Evolutionary conservation across 139 green algal genomes (phyloP).

Genomic region (Tetraselmis striata): DNA sequence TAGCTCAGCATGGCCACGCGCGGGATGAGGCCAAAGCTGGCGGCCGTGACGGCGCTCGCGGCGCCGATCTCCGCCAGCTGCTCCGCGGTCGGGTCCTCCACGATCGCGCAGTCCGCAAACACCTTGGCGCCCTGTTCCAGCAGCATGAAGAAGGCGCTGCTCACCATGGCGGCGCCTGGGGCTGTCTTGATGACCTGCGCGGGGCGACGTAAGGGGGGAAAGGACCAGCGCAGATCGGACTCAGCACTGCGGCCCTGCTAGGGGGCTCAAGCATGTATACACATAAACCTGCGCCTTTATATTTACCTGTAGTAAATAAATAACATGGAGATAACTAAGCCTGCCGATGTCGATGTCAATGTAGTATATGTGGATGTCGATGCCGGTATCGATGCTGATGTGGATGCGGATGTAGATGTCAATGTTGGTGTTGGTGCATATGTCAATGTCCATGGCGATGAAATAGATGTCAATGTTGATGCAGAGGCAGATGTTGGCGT

Average conservation of each 20-base stretch:
- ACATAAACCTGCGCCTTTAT: not conserved
- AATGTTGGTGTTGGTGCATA: no score
- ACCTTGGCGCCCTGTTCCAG: conserved; percentile 25
- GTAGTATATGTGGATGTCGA: not conserved
- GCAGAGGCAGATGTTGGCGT: no score
- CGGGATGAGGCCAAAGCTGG: conserved; percentile 77
- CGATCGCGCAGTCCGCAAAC: conserved; percentile 88
- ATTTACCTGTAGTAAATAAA: not conserved
- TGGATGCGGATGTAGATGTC: no score
- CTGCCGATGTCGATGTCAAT: not conserved
- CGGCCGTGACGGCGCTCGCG: conserved; percentile 67
- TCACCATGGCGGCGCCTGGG: conserved; percentile 35
- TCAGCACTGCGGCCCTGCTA: no score
- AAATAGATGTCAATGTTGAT: no score
- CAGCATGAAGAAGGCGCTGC: conserved; percentile 85
- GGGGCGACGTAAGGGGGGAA: not conserved
- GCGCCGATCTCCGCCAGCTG: conserved; percentile 76
- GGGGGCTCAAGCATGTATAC: not conserved
- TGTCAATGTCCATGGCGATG: no score
- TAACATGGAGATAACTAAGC: not conserved
- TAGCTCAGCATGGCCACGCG: conserved; percentile 90
- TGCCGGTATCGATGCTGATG: no score
- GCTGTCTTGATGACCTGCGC: not conserved
- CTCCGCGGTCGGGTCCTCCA: conserved; percentile 59
- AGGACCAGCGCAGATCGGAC: not conserved